phyloP scores from a whole-genome alignment of 2,329 filamentous ascomycete genomes.

The Aspergillus ustus region DNA sequence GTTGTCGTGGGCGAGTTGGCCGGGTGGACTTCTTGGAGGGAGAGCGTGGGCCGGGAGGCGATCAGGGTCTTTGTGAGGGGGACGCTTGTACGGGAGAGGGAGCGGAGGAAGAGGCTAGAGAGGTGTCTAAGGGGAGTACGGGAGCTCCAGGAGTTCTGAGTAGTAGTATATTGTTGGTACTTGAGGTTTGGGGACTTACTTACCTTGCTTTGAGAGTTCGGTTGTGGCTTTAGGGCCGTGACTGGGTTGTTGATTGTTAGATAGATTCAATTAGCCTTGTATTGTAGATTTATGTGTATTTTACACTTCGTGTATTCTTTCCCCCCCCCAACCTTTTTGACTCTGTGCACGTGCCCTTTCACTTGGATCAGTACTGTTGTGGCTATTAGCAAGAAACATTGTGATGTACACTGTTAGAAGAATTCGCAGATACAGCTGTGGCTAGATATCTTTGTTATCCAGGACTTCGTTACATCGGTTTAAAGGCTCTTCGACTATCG shows the following conservation, averaged over 20 bases:
- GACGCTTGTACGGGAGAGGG: slow-evolving; percentile 80
- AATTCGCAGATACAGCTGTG: too few relatives aligned
- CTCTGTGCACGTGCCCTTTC: not conserved
- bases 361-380: not conserved
- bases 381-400: not conserved
- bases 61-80: slow-evolving; percentile 75
- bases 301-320: not conserved
- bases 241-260: not conserved
- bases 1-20: slow-evolving; percentile 90
- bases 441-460: not conserved
- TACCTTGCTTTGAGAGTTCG: too few relatives aligned
- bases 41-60: slow-evolving; percentile 73
- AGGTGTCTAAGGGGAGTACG: slow-evolving; percentile 72
- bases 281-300: not conserved
- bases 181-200: too few relatives aligned
- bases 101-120: slow-evolving; percentile 77
- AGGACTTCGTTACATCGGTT: not conserved
- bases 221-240: not conserved
- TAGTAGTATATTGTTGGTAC: not conserved
- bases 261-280: not conserved
- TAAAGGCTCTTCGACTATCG: not conserved
- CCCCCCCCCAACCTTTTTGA: not conserved
- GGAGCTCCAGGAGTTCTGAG: slow-evolving; percentile 22
- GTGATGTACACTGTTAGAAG: too few relatives aligned
- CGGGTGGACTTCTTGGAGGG: slow-evolving; percentile 90